Evolutionary conservation across 2,329 filamentous ascomycete species (phyloP), one percentile per base, ranked within the genome.

Genomic region (Aspergillus awamori): DNA sequence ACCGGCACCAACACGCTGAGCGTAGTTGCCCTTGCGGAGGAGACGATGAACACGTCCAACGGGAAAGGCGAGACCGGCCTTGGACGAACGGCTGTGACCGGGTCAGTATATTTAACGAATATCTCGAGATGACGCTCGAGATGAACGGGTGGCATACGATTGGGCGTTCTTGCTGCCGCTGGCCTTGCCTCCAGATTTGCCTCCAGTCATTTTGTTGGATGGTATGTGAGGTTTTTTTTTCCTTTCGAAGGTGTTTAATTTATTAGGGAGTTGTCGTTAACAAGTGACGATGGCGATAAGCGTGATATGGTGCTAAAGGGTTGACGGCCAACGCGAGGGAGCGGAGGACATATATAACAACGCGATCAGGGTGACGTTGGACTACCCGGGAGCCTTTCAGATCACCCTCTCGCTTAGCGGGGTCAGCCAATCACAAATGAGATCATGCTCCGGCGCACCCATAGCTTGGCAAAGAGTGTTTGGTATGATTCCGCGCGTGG

Each of bases 131-230:
- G 57, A 22, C 41, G 55, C 22, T 28, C 61, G 67, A 67, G 57
- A 62, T 62, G 60, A 52, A n/a, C 47, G 49, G 51, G 47, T 58
- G 65, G 90, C 93, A 89, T 85, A 98, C 95, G 93, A 97, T 87
- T 98, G 95, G 78, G 95, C 91, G 87, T 91, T 96, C 92, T 99
- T 99, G 86, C 91, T 90, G 85, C 93, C 93, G 85, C 91, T 94
- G 86, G 94, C 93, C 90, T 98, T 98, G 89, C 95, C 95, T 83
- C 95, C 95, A 85, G 94, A 97, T 86, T 99, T 99, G 83, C 95
- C 94, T 88, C 94, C 94, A 92, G 95, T 96, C 95, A 99, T 99
- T 91, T 92, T 97, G 89, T 87, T 78, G 71, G 73, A 75, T 57
- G 39, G 53, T 5, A 36, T 41, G 53, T 56, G 48, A 17, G 54